Evolutionary conservation across 2,329 filamentous ascomycete genomes (phyloP).

Genomic region (Scopulariopsis brevicaulis): DNA sequence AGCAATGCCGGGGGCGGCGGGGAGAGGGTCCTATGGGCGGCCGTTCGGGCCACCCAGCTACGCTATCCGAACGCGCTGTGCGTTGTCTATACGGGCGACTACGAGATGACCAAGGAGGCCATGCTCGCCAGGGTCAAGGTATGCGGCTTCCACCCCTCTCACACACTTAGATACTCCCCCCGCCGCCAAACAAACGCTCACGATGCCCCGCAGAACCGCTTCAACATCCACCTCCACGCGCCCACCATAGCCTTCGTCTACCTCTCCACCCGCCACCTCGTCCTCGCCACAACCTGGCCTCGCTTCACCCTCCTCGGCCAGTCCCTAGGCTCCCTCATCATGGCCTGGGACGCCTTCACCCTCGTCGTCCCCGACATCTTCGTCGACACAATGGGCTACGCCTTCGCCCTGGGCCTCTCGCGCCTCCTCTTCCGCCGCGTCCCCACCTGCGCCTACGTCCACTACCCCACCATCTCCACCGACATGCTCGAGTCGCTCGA

Average conservation of each 20-base stretch:
- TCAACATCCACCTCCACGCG: constrained; percentile 82
- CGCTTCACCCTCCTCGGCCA: constrained; percentile 91
- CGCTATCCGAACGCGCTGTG: constrained; percentile 83
- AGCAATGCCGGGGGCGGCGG: constrained; percentile 95
- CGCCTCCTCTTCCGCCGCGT: constrained; percentile 72
- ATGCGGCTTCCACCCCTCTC: constrained; percentile 9
- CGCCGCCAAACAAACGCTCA: background rate
- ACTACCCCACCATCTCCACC: constrained; percentile 96
- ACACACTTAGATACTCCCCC: constrained; percentile 2
- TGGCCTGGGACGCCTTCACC: constrained; percentile 89
- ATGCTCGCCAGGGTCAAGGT: constrained; percentile 73
- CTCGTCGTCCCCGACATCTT: constrained; percentile 88
- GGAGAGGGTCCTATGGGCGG: constrained; percentile 92
- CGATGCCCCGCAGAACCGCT: constrained; percentile 50
- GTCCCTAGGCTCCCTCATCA: constrained; percentile 73
- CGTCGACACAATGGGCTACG: constrained; percentile 96
- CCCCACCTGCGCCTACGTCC: constrained; percentile 86
- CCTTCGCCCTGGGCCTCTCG: constrained; percentile 74
- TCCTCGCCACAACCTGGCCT: constrained; percentile 79
- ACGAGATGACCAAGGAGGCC: constrained; percentile 68
- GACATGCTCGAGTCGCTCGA: constrained; percentile 88
- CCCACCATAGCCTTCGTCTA: constrained; percentile 83
- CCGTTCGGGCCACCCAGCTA: constrained; percentile 80
- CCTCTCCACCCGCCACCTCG: constrained; percentile 75
- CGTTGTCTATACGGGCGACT: constrained; percentile 90